Evolutionary conservation across 1,284 basidiomycete species (phyloP).

Genomic region (Neotropicomus parvogracilis): DNA sequence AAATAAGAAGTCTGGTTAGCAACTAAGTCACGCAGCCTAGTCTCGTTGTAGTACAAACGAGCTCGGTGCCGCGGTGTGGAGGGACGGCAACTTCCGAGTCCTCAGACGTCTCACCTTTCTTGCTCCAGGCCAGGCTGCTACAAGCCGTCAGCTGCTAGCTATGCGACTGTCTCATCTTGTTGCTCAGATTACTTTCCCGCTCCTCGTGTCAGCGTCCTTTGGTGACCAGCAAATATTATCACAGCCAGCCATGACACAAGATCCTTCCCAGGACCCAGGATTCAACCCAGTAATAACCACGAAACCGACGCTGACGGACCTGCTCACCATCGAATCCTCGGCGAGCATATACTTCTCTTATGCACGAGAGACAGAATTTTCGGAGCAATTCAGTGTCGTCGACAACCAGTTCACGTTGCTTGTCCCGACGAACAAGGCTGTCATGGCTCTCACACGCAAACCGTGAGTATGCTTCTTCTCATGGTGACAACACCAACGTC

Average conservation of each 20-base stretch:
- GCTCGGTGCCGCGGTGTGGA: too few relatives aligned
- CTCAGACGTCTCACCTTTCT: too few relatives aligned
- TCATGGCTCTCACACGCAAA: constrained; percentile 71
- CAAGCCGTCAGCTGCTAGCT: neutral
- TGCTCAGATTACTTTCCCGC: constrained; percentile 28
- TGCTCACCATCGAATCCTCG: constrained; percentile 67
- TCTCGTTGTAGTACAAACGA: too few relatives aligned
- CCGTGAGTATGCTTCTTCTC: constrained; percentile 49
- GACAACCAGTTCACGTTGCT: constrained; percentile 51
- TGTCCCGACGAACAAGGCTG: constrained; percentile 75
- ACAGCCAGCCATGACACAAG: constrained; percentile 11
- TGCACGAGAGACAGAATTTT: constrained; percentile 64
- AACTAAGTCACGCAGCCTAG: too few relatives aligned
- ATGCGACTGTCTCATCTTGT: constrained; percentile 34
- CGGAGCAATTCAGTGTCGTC: constrained; percentile 44
- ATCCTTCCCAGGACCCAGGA: constrained; percentile 1
- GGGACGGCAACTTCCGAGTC: too few relatives aligned
- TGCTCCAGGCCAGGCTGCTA: too few relatives aligned
- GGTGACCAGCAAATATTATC: constrained; percentile 34
- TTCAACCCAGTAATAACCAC: constrained; percentile 21
- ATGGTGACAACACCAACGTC: neutral
- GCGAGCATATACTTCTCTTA: constrained; percentile 80
- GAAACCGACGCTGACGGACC: constrained; percentile 58
- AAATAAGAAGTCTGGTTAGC: too few relatives aligned
- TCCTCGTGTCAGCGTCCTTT: constrained; percentile 31